These are phyloP conservation scores for Phlyctochytrium bullatum DNA, from an alignment of 192 early-diverging fungal species.

Conservation along the genomic window DNA sequence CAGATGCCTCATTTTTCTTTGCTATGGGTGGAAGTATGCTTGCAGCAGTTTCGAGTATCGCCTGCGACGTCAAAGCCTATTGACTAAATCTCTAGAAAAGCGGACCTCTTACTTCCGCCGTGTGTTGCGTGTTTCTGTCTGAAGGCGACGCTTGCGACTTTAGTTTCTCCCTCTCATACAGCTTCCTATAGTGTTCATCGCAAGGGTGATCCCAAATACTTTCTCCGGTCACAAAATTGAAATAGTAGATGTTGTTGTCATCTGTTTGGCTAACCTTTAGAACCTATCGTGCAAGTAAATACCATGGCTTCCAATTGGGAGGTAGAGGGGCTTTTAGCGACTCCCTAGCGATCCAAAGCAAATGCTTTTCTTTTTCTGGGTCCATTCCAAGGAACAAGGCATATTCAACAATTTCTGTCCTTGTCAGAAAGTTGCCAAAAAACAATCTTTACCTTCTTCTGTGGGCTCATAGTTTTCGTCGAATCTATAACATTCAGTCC, in stretches of 20 bases:
- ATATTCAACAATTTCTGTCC: constrained; percentile 58
- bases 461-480: constrained; percentile 66
- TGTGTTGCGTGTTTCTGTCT: not conserved
- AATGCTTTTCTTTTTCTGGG: constrained; percentile 45
- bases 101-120: no score
- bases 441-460: constrained; percentile 39
- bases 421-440: not conserved
- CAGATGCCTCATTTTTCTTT: not conserved
- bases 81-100: no score
- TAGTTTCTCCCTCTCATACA: constrained; percentile 53
- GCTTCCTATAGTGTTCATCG: constrained; percentile 58
- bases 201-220: constrained; percentile 69
- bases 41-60: not conserved
- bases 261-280: constrained; percentile 53
- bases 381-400: constrained; percentile 64
- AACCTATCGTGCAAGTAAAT: constrained; percentile 9
- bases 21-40: not conserved
- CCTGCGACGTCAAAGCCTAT: not conserved
- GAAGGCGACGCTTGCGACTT: not conserved
- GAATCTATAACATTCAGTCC: constrained; percentile 31
- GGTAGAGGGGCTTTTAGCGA: constrained; percentile 62
- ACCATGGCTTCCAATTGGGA: constrained; percentile 66
- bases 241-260: constrained; percentile 63
- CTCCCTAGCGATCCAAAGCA: constrained; percentile 64
- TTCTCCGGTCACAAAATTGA: constrained; percentile 60